A percentile compares a stretch with the other conserved stretches of the same genome.
Conservation (phyloP, 345 rosid genomes). For the Citropsis articulata region DNA sequence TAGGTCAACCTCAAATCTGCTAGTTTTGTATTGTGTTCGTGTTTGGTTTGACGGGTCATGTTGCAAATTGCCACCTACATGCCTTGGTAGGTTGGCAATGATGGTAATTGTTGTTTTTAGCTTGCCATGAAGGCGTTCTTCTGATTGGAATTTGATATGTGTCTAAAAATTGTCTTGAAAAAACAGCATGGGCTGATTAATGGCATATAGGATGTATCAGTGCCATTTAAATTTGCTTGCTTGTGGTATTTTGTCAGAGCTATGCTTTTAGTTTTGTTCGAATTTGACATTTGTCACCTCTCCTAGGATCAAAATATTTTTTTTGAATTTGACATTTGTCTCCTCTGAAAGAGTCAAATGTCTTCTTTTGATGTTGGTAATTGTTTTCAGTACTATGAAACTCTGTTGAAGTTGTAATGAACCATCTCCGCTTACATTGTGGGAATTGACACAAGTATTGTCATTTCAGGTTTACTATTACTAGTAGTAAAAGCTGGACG, state of each 20-base stretch:
- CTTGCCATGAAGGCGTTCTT: not conserved
- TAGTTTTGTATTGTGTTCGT: no score
- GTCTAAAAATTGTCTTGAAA: not conserved
- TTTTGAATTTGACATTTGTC: not conserved
- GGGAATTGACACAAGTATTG: constrained; percentile 23
- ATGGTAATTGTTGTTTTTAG: not conserved
- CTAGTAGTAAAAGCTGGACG: constrained; percentile 20
- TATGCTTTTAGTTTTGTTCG: not conserved
- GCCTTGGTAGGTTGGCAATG: not conserved
- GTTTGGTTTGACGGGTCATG: no score
- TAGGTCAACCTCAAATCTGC: not conserved
- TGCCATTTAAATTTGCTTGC: not conserved
- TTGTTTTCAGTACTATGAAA: not conserved
- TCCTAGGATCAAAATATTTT: no score
- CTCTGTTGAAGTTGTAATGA: not conserved
- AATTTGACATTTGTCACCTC: not conserved
- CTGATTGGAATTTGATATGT: not conserved
- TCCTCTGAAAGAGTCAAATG: not conserved
- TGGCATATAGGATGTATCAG: not conserved
- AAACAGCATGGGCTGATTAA: not conserved
- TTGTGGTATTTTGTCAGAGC: not conserved
- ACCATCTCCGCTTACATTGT: constrained; percentile 8
- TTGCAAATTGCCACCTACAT: no score
- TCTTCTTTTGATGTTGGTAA: not conserved
- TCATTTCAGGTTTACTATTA: constrained; percentile 45